These are phyloP conservation scores for Metschnikowia orientalis DNA, from an alignment of 805 yeast species.

Conservation along the genomic window DNA sequence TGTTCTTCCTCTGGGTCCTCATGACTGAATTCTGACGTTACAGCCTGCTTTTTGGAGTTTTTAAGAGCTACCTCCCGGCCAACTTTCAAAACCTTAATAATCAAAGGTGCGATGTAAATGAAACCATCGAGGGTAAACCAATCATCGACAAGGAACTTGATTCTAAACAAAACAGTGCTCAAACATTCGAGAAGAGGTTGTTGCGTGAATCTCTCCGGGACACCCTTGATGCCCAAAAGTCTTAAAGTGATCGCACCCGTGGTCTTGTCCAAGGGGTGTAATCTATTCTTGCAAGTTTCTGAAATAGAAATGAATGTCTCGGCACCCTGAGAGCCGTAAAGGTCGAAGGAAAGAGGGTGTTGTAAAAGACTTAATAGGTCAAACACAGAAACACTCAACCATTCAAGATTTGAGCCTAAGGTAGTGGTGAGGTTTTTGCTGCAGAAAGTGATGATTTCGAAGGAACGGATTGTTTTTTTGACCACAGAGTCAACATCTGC, in stretches of 20 bases:
- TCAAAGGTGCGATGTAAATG: conserved; percentile 70
- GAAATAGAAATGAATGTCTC: conserved; percentile 55
- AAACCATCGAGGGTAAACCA: conserved; percentile 63
- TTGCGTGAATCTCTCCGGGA: conserved; percentile 44
- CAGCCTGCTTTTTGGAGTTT: conserved; percentile 46
- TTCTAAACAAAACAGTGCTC: conserved; percentile 67
- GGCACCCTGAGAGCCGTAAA: conserved; percentile 44
- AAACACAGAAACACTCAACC: conserved; percentile 70
- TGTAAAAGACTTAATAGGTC: conserved; percentile 44
- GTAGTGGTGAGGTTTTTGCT: conserved; percentile 30
- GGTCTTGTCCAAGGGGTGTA: conserved; percentile 46
- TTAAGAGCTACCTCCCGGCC: conserved; percentile 57
- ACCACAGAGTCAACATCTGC: conserved; percentile 36
- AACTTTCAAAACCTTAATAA: conserved; percentile 60
- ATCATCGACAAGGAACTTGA: conserved; percentile 72
- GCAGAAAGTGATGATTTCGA: conserved; percentile 52
- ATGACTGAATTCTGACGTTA: conserved; percentile 67
- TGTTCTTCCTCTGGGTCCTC: conserved; percentile 91
- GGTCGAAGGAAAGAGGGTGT: conserved; percentile 23
- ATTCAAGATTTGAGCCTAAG: conserved; percentile 24
- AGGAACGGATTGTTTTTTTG: conserved; percentile 42
- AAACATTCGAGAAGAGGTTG: conserved; percentile 53
- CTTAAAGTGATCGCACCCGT: conserved; percentile 72
- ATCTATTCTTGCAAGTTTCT: conserved; percentile 42
- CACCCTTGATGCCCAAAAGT: conserved; percentile 41